Base-by-base conservation (phyloP, 2,329 filamentous ascomycete genomes). In the Stenocarpella maydis region DNA sequence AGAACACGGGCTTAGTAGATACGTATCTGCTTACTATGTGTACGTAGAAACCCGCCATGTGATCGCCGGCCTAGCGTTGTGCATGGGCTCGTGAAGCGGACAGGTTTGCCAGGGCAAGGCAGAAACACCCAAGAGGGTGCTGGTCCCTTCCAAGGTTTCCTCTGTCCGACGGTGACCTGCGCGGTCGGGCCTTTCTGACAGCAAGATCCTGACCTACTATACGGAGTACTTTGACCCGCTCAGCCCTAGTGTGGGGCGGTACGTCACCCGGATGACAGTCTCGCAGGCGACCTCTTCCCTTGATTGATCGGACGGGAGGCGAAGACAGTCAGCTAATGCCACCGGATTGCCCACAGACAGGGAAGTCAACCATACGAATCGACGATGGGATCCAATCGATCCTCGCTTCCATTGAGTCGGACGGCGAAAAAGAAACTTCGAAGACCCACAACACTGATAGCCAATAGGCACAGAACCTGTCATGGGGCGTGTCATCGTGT, bases 191-290 rank as follows among this genome's bases (percentile, higher is more conserved):
- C 39, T 58, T 47, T 31, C 53, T 54, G 60, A 47, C 31, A n/a
- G 43, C 55, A 65, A 43, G 24, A 61, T 31, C 50, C 21, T 45
- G 47, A 31, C 68, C 65, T 39, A 28, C 54, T 34, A 9, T 34
- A 34, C 31, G 9, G 4, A 34, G 31, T 9, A 21, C 6, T 9
- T 5, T 50, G 37, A 41, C 60, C 37, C 24, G 60, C 60, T 69
- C 69, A 71, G 69, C 69, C 69, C 54, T 71, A 58, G 54, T 26
- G 67, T 71, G 67, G 69, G 34, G 67, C 43, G 52, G 47, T 71
- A 65, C 69, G 69, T 71, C 69, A 71, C 69, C 52, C 52, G 52
- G 52, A 67, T 66, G 50, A 55, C 64, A 43, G 52, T 50, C 53
- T 43, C 65, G 17, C 39, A 37, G 67, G 26, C 43, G 61, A 39